Evolutionary conservation across 225 moss, liverwort and hornwort genomes (phyloP).

Genomic region (Pseudoscleropodium purum): DNA sequence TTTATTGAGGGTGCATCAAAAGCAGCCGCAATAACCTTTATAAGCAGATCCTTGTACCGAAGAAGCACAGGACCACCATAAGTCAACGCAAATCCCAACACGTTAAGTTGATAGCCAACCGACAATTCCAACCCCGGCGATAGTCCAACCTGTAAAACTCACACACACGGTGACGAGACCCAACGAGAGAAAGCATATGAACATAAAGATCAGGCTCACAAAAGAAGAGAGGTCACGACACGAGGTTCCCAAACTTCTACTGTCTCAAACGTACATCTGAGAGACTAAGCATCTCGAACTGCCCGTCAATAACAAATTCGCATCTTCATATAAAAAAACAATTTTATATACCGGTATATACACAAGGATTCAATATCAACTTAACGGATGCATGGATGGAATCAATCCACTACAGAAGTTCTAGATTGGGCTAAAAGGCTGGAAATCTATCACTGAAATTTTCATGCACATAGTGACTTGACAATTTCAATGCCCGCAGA

Average conservation of each 20-base stretch:
- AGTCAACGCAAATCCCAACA: constrained; percentile 69
- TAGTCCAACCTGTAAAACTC: constrained; percentile 57
- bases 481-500: background rate
- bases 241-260: background rate
- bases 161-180: background rate
- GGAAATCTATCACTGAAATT: background rate
- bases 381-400: background rate
- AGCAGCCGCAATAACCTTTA: constrained; percentile 71
- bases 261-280: background rate
- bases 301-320: background rate
- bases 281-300: background rate
- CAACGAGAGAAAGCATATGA: background rate
- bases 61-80: constrained; percentile 76
- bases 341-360: background rate
- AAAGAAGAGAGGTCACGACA: background rate
- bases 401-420: background rate
- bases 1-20: constrained; percentile 94
- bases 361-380: background rate
- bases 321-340: background rate
- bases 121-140: constrained; percentile 89
- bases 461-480: background rate
- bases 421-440: background rate
- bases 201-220: background rate
- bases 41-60: constrained; percentile 54
- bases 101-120: constrained; percentile 74